Percentiles rank a stretch among this genome's conserved stretches.
These are phyloP conservation scores for Penium margaritaceum DNA, from an alignment of 139 green algal species.

Conservation along the genomic window DNA sequence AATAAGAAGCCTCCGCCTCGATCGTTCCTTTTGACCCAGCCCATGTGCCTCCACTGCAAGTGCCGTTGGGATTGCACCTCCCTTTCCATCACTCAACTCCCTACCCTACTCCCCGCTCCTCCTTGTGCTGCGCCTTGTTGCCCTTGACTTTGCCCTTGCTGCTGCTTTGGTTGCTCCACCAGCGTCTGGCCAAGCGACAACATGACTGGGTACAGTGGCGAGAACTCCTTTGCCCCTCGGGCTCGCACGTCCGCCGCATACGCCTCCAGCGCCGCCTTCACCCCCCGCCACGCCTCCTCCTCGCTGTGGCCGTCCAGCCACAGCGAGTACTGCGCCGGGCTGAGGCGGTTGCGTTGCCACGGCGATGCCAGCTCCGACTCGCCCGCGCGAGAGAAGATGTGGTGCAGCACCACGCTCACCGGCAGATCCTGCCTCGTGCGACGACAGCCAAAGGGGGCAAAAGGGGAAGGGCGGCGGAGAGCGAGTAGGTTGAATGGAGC, in stretches of 20 bases:
- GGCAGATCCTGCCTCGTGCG: constrained; percentile 61
- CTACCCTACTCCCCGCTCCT: too few relatives aligned
- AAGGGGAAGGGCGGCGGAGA: background rate
- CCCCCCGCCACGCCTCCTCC: constrained; percentile 35
- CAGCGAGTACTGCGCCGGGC: constrained; percentile 72
- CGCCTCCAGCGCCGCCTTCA: constrained; percentile 31
- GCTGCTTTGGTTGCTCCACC: constrained; percentile 43
- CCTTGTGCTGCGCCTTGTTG: too few relatives aligned
- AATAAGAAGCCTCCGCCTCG: too few relatives aligned
- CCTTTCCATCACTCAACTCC: too few relatives aligned
- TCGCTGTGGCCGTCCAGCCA: constrained; percentile 72
- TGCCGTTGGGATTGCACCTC: too few relatives aligned
- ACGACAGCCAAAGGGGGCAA: constrained; percentile 1
- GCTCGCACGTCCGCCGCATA: constrained; percentile 30
- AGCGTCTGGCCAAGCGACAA: constrained; percentile 28
- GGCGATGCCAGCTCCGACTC: constrained; percentile 65
- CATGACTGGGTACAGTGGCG: constrained; percentile 42
- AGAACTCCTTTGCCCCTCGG: constrained; percentile 41
- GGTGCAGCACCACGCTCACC: constrained; percentile 63
- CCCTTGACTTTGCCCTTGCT: too few relatives aligned
- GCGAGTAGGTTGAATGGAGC: background rate
- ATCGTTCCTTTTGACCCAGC: too few relatives aligned
- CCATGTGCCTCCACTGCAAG: too few relatives aligned
- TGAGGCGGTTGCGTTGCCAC: constrained; percentile 62
- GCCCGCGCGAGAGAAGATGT: constrained; percentile 67